Evolutionary conservation across 257 asterid genomes (phyloP), one percentile per base, ranked within the genome.

Genomic region (Galeopsis tetrahit): DNA sequence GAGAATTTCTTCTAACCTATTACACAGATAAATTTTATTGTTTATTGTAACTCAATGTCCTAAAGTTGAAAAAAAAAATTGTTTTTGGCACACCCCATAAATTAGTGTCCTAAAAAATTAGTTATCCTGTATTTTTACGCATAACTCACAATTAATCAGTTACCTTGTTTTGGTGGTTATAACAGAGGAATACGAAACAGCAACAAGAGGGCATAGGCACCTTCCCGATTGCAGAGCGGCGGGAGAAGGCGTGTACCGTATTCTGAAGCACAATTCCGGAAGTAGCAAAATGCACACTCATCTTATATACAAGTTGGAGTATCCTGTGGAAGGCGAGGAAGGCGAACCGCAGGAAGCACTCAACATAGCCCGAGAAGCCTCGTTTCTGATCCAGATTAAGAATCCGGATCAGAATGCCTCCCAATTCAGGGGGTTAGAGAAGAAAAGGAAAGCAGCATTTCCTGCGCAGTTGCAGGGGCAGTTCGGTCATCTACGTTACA

Each of bases 241-340:
- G 0, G 88, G 84, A 6, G 97, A 88, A 80, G 97, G 97, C 0
- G 75, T 87, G 2, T 91, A 86, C 49, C 51, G 91, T 7, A 87
- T 89, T 34, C 63, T 87, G 5, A 75, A 84, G 78, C 96, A 89
- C 77, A 77, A 68, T 17, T 77, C 79, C 9, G 48, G 79, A 43
- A 38, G 61, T 2, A 77, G 73, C 7, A 82, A 61, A 15, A 75
- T 76, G 82, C 95, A 87, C 77, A 89, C 95, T 0, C 97, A 89
- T 65, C 78, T 89, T 70, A 79, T 88, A 1, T 88, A 89, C 89
- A 89, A 82, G 88, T 89, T 89, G 32, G 90, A 88, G 55, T 85
- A 72, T 38, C 97, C 96, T 0, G 52, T 75, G 0, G 78, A 78
- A 60, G 85, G 82, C 1, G 82, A 64, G 73, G 69, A 69, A 36